Percentiles rank a stretch among this genome's conserved stretches.
Conservation (phyloP, 306 rosid species). For the Albizia julibrissin region DNA sequence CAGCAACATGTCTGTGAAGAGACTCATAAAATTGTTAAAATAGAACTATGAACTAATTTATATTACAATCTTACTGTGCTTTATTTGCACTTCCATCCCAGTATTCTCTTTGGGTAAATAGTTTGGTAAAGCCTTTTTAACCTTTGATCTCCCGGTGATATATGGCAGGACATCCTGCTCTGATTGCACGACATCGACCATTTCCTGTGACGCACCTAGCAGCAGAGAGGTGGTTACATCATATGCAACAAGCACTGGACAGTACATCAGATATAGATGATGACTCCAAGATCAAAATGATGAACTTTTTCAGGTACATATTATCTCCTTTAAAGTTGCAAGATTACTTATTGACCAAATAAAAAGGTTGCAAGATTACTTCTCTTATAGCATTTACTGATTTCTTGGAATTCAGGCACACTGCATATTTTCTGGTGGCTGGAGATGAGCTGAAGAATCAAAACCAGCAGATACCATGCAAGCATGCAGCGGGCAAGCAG, state of each 20-base stretch:
- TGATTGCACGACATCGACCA: slow-evolving; percentile 79
- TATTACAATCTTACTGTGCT: too few relatives aligned
- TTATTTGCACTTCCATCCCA: not conserved
- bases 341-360: not conserved
- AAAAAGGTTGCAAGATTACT: not conserved
- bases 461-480: slow-evolving; percentile 48
- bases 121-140: not conserved
- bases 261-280: slow-evolving; percentile 58
- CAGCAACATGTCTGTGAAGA: not conserved
- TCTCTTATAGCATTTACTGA: not conserved
- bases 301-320: slow-evolving; percentile 71
- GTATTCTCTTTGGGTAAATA: not conserved
- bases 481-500: slow-evolving; percentile 47
- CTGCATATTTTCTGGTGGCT: slow-evolving; percentile 88
- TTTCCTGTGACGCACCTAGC: slow-evolving; percentile 75
- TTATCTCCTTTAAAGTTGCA: slow-evolving; percentile 2
- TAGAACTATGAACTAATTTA: not conserved
- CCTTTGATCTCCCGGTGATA: slow-evolving; percentile 13
- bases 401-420: slow-evolving; percentile 57
- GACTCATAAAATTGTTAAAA: not conserved
- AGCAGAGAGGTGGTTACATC: slow-evolving; percentile 85
- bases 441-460: slow-evolving; percentile 71
- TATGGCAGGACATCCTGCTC: slow-evolving; percentile 87
- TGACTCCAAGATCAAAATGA: slow-evolving; percentile 67
- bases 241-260: slow-evolving; percentile 82